A percentile compares a stretch with the other conserved stretches of the same genome.
Conservation (phyloP, 208 protist species). For the Entamoeba histolytica region DNA sequence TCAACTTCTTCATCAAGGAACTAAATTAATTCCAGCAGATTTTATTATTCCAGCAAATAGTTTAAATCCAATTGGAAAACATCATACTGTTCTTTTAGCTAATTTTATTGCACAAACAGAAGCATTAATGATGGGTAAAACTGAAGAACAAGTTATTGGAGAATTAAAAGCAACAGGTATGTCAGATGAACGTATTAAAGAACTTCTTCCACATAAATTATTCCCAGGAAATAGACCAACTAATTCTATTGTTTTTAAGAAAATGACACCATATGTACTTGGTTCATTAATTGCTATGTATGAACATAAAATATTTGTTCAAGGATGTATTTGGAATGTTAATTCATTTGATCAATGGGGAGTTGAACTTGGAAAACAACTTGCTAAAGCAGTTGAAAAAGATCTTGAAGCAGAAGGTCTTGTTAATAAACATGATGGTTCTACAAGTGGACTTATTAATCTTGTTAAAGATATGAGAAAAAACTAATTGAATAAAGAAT, state of each 20-base stretch:
- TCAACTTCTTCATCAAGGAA: slow-evolving; percentile 79
- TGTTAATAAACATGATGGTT: slow-evolving; percentile 56
- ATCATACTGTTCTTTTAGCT: slow-evolving; percentile 72
- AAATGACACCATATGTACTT: slow-evolving; percentile 61
- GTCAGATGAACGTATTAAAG: slow-evolving; percentile 9
- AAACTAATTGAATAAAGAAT: background rate
- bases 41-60: slow-evolving; percentile 66
- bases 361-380: slow-evolving; percentile 80
- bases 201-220: slow-evolving; percentile 36
- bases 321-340: slow-evolving; percentile 81
- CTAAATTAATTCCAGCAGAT: slow-evolving; percentile 75
- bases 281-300: slow-evolving; percentile 80
- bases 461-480: slow-evolving; percentile 47
- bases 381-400: slow-evolving; percentile 73
- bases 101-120: slow-evolving; percentile 88
- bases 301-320: slow-evolving; percentile 82
- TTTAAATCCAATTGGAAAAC: slow-evolving; percentile 59
- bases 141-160: slow-evolving; percentile 41
- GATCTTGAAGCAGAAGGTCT: slow-evolving; percentile 45
- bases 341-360: slow-evolving; percentile 86
- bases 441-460: slow-evolving; percentile 75
- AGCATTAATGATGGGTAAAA: slow-evolving; percentile 79
- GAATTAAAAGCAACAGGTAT: slow-evolving; percentile 31
- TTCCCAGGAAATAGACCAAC: slow-evolving; percentile 73
- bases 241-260: slow-evolving; percentile 71